These are phyloP conservation scores for Diaporthe aspalathi DNA, from an alignment of 2,329 filamentous ascomycete genomes.

Conservation along the genomic window DNA sequence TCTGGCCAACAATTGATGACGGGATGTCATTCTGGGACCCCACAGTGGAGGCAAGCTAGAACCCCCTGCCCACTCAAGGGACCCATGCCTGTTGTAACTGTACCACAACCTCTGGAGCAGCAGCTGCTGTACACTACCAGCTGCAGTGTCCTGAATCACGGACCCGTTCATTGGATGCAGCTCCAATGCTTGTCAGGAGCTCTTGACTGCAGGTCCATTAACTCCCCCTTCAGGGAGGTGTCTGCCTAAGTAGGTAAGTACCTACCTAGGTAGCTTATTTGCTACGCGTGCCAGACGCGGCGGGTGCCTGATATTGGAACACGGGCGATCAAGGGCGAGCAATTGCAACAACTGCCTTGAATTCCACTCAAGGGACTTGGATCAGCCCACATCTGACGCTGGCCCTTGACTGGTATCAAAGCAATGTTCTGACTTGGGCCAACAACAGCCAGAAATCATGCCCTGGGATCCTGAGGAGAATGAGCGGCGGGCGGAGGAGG, in stretches of 20 bases:
- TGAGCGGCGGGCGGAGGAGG: slow-evolving; percentile 67
- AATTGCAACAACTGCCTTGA: neutral
- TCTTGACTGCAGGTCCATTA: neutral
- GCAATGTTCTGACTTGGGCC: neutral
- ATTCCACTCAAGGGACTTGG: neutral
- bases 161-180: slow-evolving; percentile 10
- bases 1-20: slow-evolving; percentile 36
- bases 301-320: slow-evolving; percentile 33
- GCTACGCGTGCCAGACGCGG: slow-evolving; percentile 36
- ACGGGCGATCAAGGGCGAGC: neutral
- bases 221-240: slow-evolving; percentile 6
- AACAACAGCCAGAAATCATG: slow-evolving; percentile 43
- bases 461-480: slow-evolving; percentile 56
- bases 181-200: neutral
- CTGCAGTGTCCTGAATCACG: slow-evolving; percentile 4
- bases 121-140: too few relatives aligned
- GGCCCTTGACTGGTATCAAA: neutral
- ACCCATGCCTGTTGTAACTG: neutral
- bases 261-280: too few relatives aligned
- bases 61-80: slow-evolving; percentile 3
- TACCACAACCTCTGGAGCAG: neutral
- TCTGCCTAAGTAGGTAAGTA: too few relatives aligned
- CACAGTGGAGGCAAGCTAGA: slow-evolving; percentile 33
- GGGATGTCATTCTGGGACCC: slow-evolving; percentile 35
- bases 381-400: neutral